These are phyloP conservation scores for Yarrowia bubula DNA, from an alignment of 805 yeast genomes.

Conservation along the genomic window DNA sequence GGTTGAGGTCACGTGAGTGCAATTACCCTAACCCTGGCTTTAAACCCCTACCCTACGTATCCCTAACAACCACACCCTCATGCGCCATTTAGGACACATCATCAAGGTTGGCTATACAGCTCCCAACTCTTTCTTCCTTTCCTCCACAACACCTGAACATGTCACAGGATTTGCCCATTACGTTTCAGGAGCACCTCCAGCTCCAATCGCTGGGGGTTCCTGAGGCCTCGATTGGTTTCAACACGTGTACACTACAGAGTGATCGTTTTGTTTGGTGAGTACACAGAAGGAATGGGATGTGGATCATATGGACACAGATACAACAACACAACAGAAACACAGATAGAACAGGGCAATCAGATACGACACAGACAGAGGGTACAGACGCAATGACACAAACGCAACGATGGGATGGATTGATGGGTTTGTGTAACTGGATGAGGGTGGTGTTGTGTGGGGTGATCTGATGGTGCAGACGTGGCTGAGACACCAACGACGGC, in stretches of 20 bases:
- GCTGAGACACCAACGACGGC: too few relatives aligned
- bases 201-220: slow-evolving; percentile 82
- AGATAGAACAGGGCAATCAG: too few relatives aligned
- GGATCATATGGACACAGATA: neutral
- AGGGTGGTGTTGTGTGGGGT: too few relatives aligned
- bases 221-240: slow-evolving; percentile 81
- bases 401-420: neutral
- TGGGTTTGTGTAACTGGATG: too few relatives aligned
- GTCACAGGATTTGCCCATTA: slow-evolving; percentile 78
- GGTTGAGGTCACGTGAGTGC: too few relatives aligned
- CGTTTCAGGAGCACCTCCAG: slow-evolving; percentile 92
- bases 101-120: slow-evolving; percentile 15
- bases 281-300: slow-evolving; percentile 30
- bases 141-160: slow-evolving; percentile 20
- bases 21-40: too few relatives aligned
- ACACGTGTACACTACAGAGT: slow-evolving; percentile 91
- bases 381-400: neutral
- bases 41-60: too few relatives aligned
- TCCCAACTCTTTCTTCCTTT: slow-evolving; percentile 21
- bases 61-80: too few relatives aligned
- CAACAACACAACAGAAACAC: too few relatives aligned
- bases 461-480: too few relatives aligned
- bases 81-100: slow-evolving; percentile 25
- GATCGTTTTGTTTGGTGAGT: slow-evolving; percentile 81
- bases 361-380: too few relatives aligned